These are phyloP conservation scores for Solanum bulbocastanum DNA, from an alignment of 257 asterid species.

Conservation along the genomic window DNA sequence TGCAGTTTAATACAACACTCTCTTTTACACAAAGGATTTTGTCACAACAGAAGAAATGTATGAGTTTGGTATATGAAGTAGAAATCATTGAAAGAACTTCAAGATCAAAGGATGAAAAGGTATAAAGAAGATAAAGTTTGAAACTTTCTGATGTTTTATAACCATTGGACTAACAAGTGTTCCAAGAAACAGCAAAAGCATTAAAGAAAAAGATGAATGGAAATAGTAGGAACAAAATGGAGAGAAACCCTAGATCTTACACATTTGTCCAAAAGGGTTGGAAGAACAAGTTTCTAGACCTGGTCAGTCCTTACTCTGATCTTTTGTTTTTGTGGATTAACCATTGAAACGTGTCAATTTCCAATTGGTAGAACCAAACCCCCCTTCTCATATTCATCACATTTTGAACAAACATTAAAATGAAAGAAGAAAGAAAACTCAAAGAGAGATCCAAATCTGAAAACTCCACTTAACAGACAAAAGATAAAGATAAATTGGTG, in stretches of 20 bases:
- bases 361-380: constrained; percentile 19
- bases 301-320: constrained; percentile 15
- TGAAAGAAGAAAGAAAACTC: not conserved
- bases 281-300: constrained; percentile 25
- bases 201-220: not conserved
- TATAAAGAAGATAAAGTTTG: constrained; percentile 18
- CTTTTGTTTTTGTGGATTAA: not conserved
- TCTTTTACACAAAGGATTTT: not conserved
- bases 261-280: constrained; percentile 43
- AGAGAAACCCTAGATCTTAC: constrained; percentile 82
- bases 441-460: not conserved
- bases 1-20: not conserved
- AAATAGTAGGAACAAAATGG: constrained; percentile 19
- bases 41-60: not conserved
- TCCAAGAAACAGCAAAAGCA: constrained; percentile 5
- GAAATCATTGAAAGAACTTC: constrained; percentile 10
- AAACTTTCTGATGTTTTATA: constrained; percentile 5
- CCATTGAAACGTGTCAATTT: constrained; percentile 42
- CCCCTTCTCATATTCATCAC: not conserved
- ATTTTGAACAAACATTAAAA: not conserved
- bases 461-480: not conserved
- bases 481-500: not conserved
- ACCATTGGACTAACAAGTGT: constrained; percentile 11
- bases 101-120: constrained; percentile 36
- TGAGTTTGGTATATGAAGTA: not conserved